These are phyloP conservation scores for Castanea mollissima DNA, from an alignment of 306 rosid species.

Conservation along the genomic window DNA sequence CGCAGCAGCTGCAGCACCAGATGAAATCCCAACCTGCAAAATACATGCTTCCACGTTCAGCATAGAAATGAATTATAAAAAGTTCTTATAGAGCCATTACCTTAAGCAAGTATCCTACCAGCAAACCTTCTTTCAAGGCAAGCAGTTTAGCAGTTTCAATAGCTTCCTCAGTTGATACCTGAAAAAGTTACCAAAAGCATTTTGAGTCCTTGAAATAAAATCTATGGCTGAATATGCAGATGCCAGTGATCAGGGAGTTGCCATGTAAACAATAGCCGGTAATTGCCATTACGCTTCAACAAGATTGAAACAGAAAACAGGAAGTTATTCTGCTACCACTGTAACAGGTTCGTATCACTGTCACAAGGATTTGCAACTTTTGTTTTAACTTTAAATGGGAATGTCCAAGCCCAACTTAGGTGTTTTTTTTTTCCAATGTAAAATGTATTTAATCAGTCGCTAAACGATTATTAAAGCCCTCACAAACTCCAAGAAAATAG, in stretches of 20 bases:
- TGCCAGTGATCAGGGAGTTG: background rate
- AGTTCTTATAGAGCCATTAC: background rate
- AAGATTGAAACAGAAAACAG: background rate
- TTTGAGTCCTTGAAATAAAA: background rate
- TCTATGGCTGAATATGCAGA: background rate
- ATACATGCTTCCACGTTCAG: background rate
- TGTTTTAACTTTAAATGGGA: background rate
- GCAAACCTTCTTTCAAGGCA: slow-evolving; percentile 78
- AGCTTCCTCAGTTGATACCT: slow-evolving; percentile 70
- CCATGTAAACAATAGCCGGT: background rate
- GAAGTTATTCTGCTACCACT: too few species aligned
- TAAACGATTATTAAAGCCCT: background rate
- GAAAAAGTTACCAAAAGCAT: slow-evolving; percentile 18
- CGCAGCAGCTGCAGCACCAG: slow-evolving; percentile 88
- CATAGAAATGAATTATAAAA: background rate
- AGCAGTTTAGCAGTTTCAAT: slow-evolving; percentile 66
- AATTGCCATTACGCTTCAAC: background rate
- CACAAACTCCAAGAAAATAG: background rate
- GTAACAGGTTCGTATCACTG: background rate
- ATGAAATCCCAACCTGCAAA: slow-evolving; percentile 77
- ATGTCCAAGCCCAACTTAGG: background rate
- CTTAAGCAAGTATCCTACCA: slow-evolving; percentile 37
- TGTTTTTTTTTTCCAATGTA: too few species aligned
- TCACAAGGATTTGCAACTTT: background rate
- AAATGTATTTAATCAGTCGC: background rate